Evolutionary conservation across 345 rosid genomes (phyloP), one percentile per base, ranked within the genome.

Genomic region (Populus deltoides): DNA sequence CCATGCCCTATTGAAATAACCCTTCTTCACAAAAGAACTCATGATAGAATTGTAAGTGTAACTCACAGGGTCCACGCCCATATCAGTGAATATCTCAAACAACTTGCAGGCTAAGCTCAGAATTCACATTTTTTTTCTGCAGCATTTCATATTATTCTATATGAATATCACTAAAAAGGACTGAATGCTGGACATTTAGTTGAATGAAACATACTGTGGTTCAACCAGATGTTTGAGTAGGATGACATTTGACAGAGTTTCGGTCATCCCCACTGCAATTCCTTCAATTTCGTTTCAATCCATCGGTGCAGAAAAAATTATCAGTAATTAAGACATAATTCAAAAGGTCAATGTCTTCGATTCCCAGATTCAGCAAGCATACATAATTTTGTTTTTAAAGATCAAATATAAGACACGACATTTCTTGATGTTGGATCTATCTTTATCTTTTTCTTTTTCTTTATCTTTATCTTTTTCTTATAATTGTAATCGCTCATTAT

Each of bases 21-120:
- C 97, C 79, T 88, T 93, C 79, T 93, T 95, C 68, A 91, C 94
- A 63, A 92, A 92, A 29, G 94, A 95, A 68, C 97, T 95, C 97
- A 92, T 91, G 81, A 90, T 76, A 4, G 99, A 88, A 83, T 95
- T 95, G 80, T 92, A 91, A 1, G 97, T 90, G 90, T 90, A 94
- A 68, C 87, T 88, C 10, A 85, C 86, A 22, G 90, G 91, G 83
- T 90, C 81, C 7, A 91, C 75, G 41, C 92, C 93, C 88, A 89
- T 82, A 35, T 80, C 90, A 0, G 79, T 88, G 86, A 93, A 90
- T 83, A 90, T 85, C 86, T 96, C 99, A 57, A 96, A 93, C 79
- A 96, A 78, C 80, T 93, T 96, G 87, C 98, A 93, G 77, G 99
- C 98, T 68, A 93, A 51, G 76, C 92, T 96, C 84, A 92, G 86